Evolutionary conservation across 257 asterid species (phyloP).

Genomic region (Schizonepeta tenuifolia): DNA sequence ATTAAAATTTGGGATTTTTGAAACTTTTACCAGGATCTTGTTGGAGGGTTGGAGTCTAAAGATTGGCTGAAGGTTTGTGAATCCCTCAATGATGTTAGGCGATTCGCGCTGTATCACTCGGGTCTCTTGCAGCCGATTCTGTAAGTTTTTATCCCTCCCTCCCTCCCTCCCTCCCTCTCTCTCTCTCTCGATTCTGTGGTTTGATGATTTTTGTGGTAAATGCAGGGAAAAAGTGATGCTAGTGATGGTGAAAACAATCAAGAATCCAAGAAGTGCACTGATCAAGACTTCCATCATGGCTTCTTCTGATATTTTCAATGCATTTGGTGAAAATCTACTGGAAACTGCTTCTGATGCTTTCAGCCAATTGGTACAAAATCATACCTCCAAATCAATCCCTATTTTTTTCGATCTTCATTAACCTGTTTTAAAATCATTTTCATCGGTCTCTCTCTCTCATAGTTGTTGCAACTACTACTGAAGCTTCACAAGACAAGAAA

Average conservation of each 20-base stretch:
- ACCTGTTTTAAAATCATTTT: no score
- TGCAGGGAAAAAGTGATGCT: slow-evolving; percentile 67
- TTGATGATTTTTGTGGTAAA: slow-evolving; percentile 4
- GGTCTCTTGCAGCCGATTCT: slow-evolving; percentile 63
- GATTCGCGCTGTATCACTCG: slow-evolving; percentile 76
- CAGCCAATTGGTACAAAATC: slow-evolving; percentile 56
- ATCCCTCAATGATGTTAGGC: slow-evolving; percentile 78
- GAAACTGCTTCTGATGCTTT: slow-evolving; percentile 58
- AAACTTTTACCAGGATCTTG: slow-evolving; percentile 58
- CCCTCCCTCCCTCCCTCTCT: neutral
- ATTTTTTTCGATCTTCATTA: neutral
- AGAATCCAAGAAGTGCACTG: slow-evolving; percentile 95
- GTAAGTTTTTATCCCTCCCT: slow-evolving; percentile 43
- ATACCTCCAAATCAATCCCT: neutral
- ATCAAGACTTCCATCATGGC: slow-evolving; percentile 67
- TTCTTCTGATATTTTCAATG: slow-evolving; percentile 76
- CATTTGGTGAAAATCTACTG: slow-evolving; percentile 68
- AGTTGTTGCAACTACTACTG: slow-evolving; percentile 87
- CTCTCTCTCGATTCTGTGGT: neutral
- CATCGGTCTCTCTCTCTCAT: slow-evolving; percentile 25
- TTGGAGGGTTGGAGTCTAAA: slow-evolving; percentile 86
- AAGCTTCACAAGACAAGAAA: slow-evolving; percentile 85
- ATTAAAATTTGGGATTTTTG: neutral
- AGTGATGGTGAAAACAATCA: slow-evolving; percentile 76
- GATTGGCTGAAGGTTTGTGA: slow-evolving; percentile 59